Percentiles rank a stretch among this genome's conserved stretches.
Conservation (phyloP, 2,329 filamentous ascomycete genomes). For the Aspergillus sergii region DNA sequence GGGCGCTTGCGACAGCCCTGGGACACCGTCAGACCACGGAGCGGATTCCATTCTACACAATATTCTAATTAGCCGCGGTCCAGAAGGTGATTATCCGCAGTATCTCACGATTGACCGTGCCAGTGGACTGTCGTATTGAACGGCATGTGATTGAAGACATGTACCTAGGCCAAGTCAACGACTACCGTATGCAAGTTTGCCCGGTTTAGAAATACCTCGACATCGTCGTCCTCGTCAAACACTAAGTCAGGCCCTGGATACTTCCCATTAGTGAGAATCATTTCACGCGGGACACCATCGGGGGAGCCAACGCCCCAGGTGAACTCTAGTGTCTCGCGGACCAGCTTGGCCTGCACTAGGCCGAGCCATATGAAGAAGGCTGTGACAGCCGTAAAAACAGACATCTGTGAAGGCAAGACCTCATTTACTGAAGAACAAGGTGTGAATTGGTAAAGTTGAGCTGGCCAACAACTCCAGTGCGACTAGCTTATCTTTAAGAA, state of each 20-base stretch:
- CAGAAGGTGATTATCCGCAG: too few species aligned
- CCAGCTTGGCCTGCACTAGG: background rate
- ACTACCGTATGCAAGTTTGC: background rate
- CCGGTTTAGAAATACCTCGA: background rate
- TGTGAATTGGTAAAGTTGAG: background rate
- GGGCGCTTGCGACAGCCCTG: background rate
- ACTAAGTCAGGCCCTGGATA: background rate
- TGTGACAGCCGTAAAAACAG: background rate
- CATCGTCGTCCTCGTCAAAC: background rate
- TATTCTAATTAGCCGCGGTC: background rate
- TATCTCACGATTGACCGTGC: constrained; percentile 3
- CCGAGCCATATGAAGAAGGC: background rate
- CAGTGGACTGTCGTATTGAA: constrained; percentile 1
- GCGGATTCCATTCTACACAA: background rate
- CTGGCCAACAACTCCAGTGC: background rate
- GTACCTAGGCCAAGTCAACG: background rate
- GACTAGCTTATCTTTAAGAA: background rate
- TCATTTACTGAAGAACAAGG: too few species aligned
- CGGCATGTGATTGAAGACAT: background rate
- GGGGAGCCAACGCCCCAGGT: background rate
- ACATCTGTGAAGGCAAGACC: background rate
- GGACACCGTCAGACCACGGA: constrained; percentile 1
- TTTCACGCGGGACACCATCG: background rate
- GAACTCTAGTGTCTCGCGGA: constrained; percentile 4
- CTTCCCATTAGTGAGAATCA: background rate